Evolutionary conservation across 257 asterid species (phyloP).

Genomic region (Gentiana macrophylla): DNA sequence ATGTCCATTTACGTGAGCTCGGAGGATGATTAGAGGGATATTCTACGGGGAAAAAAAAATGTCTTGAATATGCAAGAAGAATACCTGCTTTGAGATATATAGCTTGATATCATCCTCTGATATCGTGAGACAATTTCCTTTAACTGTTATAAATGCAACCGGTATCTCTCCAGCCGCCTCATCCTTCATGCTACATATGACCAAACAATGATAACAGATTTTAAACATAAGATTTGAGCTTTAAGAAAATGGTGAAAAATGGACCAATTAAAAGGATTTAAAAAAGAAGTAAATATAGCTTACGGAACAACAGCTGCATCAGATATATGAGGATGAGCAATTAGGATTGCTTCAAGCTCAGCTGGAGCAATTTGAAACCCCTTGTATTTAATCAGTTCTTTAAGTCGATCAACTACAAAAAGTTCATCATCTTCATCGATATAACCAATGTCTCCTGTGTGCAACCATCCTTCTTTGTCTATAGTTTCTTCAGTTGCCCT

Average conservation of each 20-base stretch:
- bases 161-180: conserved; percentile 27
- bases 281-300: not conserved
- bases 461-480: conserved; percentile 36
- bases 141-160: conserved; percentile 15
- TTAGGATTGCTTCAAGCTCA: conserved; percentile 30
- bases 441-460: conserved; percentile 3
- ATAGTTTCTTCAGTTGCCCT: conserved; percentile 11
- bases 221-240: not conserved
- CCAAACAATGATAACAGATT: not conserved
- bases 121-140: not conserved
- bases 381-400: conserved; percentile 33
- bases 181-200: conserved; percentile 14
- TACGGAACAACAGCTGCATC: conserved; percentile 41
- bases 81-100: conserved; percentile 18
- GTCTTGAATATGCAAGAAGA: not conserved
- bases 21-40: too few relatives aligned
- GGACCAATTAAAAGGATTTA: not conserved
- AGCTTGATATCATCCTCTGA: conserved; percentile 14
- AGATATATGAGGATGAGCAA: conserved; percentile 20
- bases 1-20: too few relatives aligned
- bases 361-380: conserved; percentile 44
- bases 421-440: conserved; percentile 27
- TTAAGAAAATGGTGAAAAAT: not conserved
- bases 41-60: too few relatives aligned
- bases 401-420: conserved; percentile 28